phyloP scores from a whole-genome alignment of 129 eudicot genomes.

The Silybum marianum region DNA sequence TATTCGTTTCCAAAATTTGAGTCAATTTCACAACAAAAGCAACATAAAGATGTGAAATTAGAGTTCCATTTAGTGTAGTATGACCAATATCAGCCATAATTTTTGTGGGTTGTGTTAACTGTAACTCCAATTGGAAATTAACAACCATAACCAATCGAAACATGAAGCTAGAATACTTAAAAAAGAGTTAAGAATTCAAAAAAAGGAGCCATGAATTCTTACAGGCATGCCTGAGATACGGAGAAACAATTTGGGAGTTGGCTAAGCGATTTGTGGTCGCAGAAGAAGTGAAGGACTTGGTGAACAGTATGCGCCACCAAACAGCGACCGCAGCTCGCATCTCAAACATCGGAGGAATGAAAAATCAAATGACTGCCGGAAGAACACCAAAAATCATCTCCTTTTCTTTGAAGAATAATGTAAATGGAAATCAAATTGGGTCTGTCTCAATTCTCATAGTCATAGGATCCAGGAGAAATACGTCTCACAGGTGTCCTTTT shows the following conservation, averaged over 20 bases:
- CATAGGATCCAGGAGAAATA: constrained; percentile 11
- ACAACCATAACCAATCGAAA: neutral
- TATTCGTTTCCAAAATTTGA: neutral
- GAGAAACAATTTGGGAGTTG: neutral
- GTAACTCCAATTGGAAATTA: neutral
- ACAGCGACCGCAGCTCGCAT: constrained; percentile 14
- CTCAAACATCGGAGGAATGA: neutral
- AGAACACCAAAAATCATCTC: neutral
- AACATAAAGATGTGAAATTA: neutral
- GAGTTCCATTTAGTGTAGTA: neutral
- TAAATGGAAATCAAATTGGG: neutral
- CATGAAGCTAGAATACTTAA: neutral
- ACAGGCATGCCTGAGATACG: constrained; percentile 10
- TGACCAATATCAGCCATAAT: neutral
- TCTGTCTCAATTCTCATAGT: neutral
- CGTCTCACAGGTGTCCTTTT: neutral
- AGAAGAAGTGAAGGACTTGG: constrained; percentile 10
- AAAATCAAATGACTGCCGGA: neutral
- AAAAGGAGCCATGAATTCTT: neutral
- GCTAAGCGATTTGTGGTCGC: neutral
- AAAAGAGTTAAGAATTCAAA: neutral
- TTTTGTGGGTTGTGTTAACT: neutral
- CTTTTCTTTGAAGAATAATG: too few relatives aligned
- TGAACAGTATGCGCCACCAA: constrained; percentile 9
- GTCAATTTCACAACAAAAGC: constrained; percentile 4